Evolutionary conservation across 805 yeast genomes (phyloP).

Genomic region (Schizosaccharomyces pombe): ASM294v3 CU329670.1:2570001-2570500

Average conservation of each 20-base stretch:
- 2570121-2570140: slow-evolving; percentile 98
- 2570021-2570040: slow-evolving; percentile 83
- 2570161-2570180: slow-evolving; percentile 94
- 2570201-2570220: slow-evolving; percentile 95
- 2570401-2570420: slow-evolving; percentile 96
- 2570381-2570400: slow-evolving; percentile 89
- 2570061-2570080: slow-evolving; percentile 99
- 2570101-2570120: slow-evolving; percentile 76
- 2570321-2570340: slow-evolving; percentile 92
- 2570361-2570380: slow-evolving; percentile 98
- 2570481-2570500: slow-evolving; percentile 86
- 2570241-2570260: slow-evolving; percentile 64
- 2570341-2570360: slow-evolving; percentile 80
- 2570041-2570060: slow-evolving; percentile 90
- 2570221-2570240: slow-evolving; percentile 97
- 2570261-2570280: slow-evolving; percentile 61
- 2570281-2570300: slow-evolving; percentile 76
- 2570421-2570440: slow-evolving; percentile 66
- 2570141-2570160: slow-evolving; percentile 86
- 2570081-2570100: slow-evolving; percentile 99
- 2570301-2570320: slow-evolving; percentile 94
- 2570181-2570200: slow-evolving; percentile 93
- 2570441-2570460: slow-evolving; percentile 68
- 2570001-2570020: slow-evolving; percentile 95
- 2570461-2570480: slow-evolving; percentile 88